Conservation (phyloP, 2,329 filamentous ascomycete genomes). For the Camillea tinctor region DNA sequence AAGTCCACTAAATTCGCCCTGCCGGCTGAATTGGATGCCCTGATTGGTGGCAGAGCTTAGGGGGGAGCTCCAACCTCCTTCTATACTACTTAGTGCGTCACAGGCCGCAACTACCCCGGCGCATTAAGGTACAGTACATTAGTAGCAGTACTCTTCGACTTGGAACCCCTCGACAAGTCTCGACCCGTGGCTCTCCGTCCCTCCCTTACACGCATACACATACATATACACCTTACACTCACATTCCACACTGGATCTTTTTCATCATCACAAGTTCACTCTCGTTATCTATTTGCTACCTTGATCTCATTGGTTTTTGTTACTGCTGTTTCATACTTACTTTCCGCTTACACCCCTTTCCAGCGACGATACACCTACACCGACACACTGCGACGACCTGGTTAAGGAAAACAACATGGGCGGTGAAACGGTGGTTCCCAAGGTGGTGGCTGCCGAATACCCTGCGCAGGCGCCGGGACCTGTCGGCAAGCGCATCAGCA, state of each 20-base stretch:
- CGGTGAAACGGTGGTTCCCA: slow-evolving; percentile 44
- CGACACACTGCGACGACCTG: slow-evolving; percentile 7
- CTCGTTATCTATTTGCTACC: neutral
- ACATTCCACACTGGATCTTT: no score
- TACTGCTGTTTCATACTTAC: slow-evolving; percentile 7
- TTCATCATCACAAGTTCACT: neutral
- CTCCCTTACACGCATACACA: neutral
- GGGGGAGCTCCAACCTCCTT: neutral
- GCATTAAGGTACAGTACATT: neutral
- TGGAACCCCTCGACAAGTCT: neutral
- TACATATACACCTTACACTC: no score
- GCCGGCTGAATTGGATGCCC: neutral
- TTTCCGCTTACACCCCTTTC: neutral
- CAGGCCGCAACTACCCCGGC: no score
- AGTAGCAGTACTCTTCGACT: neutral
- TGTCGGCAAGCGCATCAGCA: slow-evolving; percentile 76
- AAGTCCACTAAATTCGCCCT: neutral
- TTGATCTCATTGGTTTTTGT: neutral
- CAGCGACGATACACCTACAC: slow-evolving; percentile 10
- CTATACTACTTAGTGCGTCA: neutral
- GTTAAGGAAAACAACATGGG: slow-evolving; percentile 44
- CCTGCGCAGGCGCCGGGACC: slow-evolving; percentile 52
- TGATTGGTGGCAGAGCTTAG: neutral
- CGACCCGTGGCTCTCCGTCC: neutral
- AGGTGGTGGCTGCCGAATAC: slow-evolving; percentile 48